phyloP scores from a whole-genome alignment of 306 rosid genomes.

The Fagus crenata region DNA sequence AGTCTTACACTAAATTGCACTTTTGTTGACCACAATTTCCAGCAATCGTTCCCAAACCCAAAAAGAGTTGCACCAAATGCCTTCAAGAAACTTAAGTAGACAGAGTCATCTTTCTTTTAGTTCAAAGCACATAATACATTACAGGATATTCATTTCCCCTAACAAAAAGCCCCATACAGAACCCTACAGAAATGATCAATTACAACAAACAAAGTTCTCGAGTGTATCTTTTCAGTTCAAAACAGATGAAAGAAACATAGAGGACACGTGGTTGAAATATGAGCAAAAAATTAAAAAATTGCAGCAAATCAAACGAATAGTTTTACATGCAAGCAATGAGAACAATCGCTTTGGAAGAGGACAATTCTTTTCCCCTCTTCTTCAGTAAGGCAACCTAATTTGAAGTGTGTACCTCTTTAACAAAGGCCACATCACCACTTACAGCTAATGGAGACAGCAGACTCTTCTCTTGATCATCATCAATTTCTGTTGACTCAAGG shows the following conservation, averaged over 20 bases:
- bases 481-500: slow-evolving; percentile 44
- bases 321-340: not conserved
- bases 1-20: not conserved
- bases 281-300: not conserved
- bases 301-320: not conserved
- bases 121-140: slow-evolving; percentile 5
- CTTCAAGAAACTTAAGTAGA: not conserved
- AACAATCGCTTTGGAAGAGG: not conserved
- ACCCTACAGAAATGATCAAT: not conserved
- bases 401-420: slow-evolving; percentile 48
- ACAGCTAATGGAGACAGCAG: slow-evolving; percentile 53
- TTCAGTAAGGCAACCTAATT: not conserved
- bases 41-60: not conserved
- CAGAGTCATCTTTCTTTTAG: not conserved
- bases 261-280: not conserved
- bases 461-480: slow-evolving; percentile 62
- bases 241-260: not conserved
- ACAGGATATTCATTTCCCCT: not conserved
- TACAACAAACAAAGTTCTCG: slow-evolving; percentile 10
- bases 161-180: not conserved
- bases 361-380: not conserved
- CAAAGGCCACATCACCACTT: slow-evolving; percentile 50
- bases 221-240: not conserved
- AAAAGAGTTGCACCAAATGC: not conserved
- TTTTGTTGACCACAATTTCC: not conserved